Evolutionary conservation across 2,329 filamentous ascomycete species (phyloP).

Genomic region (Microcyclosporella mali): DNA sequence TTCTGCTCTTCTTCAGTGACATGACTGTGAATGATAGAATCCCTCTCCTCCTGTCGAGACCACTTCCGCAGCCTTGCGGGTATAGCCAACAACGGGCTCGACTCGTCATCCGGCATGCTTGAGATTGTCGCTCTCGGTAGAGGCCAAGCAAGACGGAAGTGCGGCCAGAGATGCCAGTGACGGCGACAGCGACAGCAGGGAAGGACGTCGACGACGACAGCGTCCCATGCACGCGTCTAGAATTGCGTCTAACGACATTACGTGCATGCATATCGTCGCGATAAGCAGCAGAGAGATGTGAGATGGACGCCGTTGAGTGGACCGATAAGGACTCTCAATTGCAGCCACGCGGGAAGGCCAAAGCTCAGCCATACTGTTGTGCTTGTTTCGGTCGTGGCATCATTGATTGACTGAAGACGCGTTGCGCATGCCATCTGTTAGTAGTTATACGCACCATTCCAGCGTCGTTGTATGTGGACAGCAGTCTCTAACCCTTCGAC

Average conservation of each 20-base stretch:
- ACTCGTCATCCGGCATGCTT: slow-evolving; percentile 23
- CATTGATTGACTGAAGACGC: no score
- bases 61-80: slow-evolving; percentile 17
- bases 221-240: no score
- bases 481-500: no score
- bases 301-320: no score
- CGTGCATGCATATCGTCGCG: background rate
- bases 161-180: slow-evolving; percentile 1
- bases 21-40: slow-evolving; percentile 39
- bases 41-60: slow-evolving; percentile 35
- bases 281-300: background rate
- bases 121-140: background rate
- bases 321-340: no score
- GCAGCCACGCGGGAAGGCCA: no score
- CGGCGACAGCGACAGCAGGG: slow-evolving; percentile 1
- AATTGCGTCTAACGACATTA: background rate
- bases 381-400: no score
- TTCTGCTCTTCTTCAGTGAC: slow-evolving; percentile 46
- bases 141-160: no score
- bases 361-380: no score
- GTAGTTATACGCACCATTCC: no score
- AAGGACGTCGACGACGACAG: background rate
- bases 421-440: no score
- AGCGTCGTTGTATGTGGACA: no score
- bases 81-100: slow-evolving; percentile 31